Evolutionary conservation across 805 yeast genomes (phyloP), one percentile per base, ranked within the genome.

Genomic region (Ogataea henricii): DNA sequence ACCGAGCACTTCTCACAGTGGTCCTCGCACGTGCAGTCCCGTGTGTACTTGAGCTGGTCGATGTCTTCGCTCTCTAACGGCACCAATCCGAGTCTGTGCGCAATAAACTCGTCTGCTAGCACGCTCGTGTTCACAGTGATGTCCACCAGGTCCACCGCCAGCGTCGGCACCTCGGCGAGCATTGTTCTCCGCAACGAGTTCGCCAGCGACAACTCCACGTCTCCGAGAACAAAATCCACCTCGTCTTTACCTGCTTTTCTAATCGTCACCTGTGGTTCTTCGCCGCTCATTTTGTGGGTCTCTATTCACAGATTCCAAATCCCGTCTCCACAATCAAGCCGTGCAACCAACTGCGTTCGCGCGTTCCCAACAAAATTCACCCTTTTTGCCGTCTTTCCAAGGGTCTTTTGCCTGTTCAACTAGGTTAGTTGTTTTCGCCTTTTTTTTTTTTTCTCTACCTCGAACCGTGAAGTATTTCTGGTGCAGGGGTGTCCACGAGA

Each of bases 21-120:
- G 64, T 91, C 95, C 66, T 94, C 99, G 73, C 99, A 94, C 37
- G 96, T 91, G 69, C 99, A 94, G 67, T 94, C 99, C 64, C 97
- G 79, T 23, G 95, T 85, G 70, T 91, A 92, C 53, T 89, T 83
- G 55, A 92, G 73, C 52, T 83, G 79, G 43, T 89, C 96, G 38
- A 91, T 89, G 51, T 88, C 92, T 35, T 82, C 81, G 58, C 95
- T 83, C 55, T 85, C 86, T 40, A 94, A 73, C 1, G 99, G 99
- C 51, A 94, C 82, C 46, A 94, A 75, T 35, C 99, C 99, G 53
- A 94, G 71, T 64, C 99, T 77, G 69, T 94, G 99, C 25, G 97
- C 83, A 49, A 94, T 80, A 64, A 94, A 94, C 69, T 94, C 99
- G 68, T 94, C 99, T 2, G 99, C 98, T 51, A 94, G 73, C 17